Evolutionary conservation across 768 basidiomycete species (phyloP).

Genomic region (Polyporus arcularius): DNA sequence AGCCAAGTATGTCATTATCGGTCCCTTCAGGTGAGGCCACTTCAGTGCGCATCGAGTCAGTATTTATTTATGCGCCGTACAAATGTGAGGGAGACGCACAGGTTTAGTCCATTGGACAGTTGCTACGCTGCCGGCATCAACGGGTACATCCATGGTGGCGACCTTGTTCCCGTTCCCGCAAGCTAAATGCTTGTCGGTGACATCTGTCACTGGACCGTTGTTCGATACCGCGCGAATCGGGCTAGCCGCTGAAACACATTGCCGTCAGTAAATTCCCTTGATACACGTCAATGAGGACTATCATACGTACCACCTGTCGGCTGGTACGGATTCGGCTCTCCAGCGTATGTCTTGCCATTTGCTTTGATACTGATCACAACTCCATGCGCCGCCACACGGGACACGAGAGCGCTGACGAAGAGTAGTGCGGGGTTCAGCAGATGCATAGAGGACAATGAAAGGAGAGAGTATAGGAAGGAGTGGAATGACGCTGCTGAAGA

Average conservation of each 20-base stretch:
- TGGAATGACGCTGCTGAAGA: too few species aligned
- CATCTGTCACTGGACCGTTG: not conserved
- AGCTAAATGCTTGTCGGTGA: too few species aligned
- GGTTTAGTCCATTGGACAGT: not conserved
- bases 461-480: too few species aligned
- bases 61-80: not conserved
- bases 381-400: not conserved
- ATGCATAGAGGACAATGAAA: too few species aligned
- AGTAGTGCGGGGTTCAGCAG: not conserved
- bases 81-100: not conserved
- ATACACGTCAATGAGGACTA: too few species aligned
- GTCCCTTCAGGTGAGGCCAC: constrained; percentile 64
- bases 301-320: not conserved
- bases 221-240: not conserved
- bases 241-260: not conserved
- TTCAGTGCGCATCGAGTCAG: constrained; percentile 6
- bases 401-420: not conserved
- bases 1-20: constrained; percentile 74
- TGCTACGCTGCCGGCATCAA: constrained; percentile 20
- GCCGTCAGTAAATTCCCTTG: too few species aligned
- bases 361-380: not conserved
- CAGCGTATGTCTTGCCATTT: not conserved
- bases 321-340: not conserved
- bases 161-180: too few species aligned
- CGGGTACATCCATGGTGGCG: not conserved